Base-by-base conservation (phyloP, 2,329 filamentous ascomycete genomes). In the Cladobotryum mycophilum region DNA sequence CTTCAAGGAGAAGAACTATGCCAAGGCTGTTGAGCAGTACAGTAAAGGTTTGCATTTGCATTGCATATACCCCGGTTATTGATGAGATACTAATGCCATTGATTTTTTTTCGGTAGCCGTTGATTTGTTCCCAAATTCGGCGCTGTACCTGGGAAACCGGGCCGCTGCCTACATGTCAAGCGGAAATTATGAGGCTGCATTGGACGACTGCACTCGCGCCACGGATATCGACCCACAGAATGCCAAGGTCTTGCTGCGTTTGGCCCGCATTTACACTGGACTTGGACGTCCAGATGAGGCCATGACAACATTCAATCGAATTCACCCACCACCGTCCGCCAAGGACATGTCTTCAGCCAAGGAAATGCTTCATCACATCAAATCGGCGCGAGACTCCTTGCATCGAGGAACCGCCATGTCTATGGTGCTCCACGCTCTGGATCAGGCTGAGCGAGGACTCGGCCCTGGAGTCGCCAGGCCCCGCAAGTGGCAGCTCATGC, bases 101-200 rank as follows among this genome's bases (percentile, higher is more conserved):
- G 47, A 53, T 51, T 59, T 45, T 54, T 54, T 43, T 57, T 47
- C 46, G 44, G 41, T 65, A 96, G 93, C 93, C 55, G 87, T 99
- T 63, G 87, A 93, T 60, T 80, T 92, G 56, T 85, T 92, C 62
- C 91, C 91, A 48, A 78, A 84, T 61, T 95, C 91, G 47, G 76
- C 91, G 35, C 95, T 90, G 42, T 97, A 95, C 70, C 80, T 95
- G 58, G 92, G 89, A 67, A 99, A 99, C 76, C 86, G 93, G 62
- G 91, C 93, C 37, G 93, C 93, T 30, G 93, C 93, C 35, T 89
- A 88, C 73, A 96, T 99, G 78, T 89, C 89, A 48, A 88, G 89
- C 53, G 85, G 85, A 59, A 83, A 86, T 62, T 96, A 86, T 66
- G 73, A 79, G 51, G 79, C 86, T 55, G 93, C 93, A 14, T 74